A percentile compares a stretch with the other conserved stretches of the same genome.
Evolutionary conservation across 305 asterid genomes (phyloP).

Genomic region (Fraxinus albicans): DNA sequence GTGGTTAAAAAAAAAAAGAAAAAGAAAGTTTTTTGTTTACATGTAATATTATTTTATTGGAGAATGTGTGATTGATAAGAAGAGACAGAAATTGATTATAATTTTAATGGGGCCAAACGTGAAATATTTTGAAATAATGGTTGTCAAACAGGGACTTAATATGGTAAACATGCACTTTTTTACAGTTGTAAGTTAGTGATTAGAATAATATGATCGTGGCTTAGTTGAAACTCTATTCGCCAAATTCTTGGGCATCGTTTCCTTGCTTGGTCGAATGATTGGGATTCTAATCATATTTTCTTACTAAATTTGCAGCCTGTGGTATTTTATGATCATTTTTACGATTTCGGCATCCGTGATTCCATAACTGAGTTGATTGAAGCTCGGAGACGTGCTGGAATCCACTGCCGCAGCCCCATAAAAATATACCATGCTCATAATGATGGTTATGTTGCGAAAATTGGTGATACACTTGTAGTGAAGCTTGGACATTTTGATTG

Average conservation of each 20-base stretch:
- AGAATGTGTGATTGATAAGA: background rate
- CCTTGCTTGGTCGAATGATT: background rate
- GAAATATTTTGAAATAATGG: background rate
- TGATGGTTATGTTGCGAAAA: conserved; percentile 43
- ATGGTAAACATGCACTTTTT: background rate
- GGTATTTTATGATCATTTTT: conserved; percentile 42
- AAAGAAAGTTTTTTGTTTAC: too few relatives aligned
- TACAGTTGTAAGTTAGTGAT: background rate
- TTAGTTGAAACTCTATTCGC: background rate
- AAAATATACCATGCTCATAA: conserved; percentile 42
- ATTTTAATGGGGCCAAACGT: background rate
- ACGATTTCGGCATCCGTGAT: conserved; percentile 43
- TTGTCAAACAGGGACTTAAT: background rate
- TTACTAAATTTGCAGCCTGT: conserved; percentile 29
- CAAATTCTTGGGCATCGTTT: background rate
- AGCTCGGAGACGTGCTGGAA: conserved; percentile 40
- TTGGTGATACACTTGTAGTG: conserved; percentile 40
- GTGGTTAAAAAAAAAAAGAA: background rate
- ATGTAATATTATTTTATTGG: too few relatives aligned
- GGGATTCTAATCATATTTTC: background rate
- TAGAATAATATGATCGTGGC: background rate
- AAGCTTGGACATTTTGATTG: conserved; percentile 44
- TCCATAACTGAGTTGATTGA: conserved; percentile 41
- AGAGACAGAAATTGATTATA: background rate
- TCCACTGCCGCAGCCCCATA: conserved; percentile 42